phyloP scores from a whole-genome alignment of 495 filamentous ascomycete genomes.

The Chaetomidium leptoderma region DNA sequence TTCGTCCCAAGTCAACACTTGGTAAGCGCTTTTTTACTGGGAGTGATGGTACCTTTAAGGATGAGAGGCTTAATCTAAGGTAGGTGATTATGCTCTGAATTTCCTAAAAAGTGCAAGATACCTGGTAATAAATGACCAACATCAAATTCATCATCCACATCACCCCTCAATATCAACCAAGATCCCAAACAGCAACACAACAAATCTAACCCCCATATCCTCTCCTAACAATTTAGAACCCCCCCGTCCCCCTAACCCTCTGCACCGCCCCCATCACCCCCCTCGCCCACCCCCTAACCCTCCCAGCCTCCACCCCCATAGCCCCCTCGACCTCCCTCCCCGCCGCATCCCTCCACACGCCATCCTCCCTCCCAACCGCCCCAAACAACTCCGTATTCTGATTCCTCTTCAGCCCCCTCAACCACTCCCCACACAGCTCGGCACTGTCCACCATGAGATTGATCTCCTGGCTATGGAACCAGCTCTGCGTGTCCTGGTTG shows the following conservation, averaged over 20 bases:
- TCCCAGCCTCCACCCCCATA: constrained; percentile 55
- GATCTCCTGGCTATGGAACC: constrained; percentile 71
- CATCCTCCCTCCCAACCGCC: constrained; percentile 50
- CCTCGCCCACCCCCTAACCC: constrained; percentile 59
- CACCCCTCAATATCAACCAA: too few species aligned
- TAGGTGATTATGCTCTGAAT: too few species aligned
- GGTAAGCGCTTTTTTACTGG: too few species aligned
- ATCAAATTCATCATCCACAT: too few species aligned
- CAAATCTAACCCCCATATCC: too few species aligned
- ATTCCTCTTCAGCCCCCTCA: constrained; percentile 57
- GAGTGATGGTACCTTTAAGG: too few species aligned
- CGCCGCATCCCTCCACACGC: constrained; percentile 55
- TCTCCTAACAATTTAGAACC: too few species aligned
- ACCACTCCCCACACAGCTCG: constrained; percentile 58
- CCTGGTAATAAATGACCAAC: too few species aligned
- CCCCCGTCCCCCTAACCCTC: constrained; percentile 57
- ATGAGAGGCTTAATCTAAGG: too few species aligned
- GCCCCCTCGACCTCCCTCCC: constrained; percentile 55
- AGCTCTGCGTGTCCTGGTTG: constrained; percentile 78
- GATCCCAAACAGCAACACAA: too few species aligned
- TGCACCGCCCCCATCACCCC: constrained; percentile 59
- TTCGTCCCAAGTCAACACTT: too few species aligned
- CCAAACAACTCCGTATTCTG: constrained; percentile 69
- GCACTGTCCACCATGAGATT: constrained; percentile 67
- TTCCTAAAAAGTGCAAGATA: too few species aligned